These are phyloP conservation scores for Aspergillus glaucus DNA, from an alignment of 2,329 filamentous ascomycete genomes.

Conservation along the genomic window DNA sequence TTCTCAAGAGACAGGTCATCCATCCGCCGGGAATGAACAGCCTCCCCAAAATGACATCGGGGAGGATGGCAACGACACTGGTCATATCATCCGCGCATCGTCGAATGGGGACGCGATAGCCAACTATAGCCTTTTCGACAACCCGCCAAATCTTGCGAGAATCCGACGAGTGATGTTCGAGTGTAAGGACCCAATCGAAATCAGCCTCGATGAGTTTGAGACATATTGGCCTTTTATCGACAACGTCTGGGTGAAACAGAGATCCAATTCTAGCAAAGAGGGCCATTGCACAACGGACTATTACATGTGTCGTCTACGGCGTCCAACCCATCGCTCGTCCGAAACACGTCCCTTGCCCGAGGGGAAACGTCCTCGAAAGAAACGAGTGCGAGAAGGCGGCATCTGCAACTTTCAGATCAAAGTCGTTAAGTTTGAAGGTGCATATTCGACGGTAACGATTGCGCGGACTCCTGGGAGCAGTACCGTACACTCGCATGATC, in stretches of 20 bases:
- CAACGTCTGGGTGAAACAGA: constrained; percentile 46
- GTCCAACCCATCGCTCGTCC: constrained; percentile 32
- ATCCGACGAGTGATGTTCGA: constrained; percentile 42
- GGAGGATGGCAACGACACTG: not conserved
- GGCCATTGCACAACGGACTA: constrained; percentile 41
- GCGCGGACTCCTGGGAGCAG: constrained; percentile 36
- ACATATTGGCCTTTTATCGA: constrained; percentile 45
- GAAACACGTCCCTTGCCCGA: constrained; percentile 38
- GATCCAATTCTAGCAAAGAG: constrained; percentile 36
- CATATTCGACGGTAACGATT: constrained; percentile 39
- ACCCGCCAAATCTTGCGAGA: constrained; percentile 37
- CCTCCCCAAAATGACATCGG: not conserved
- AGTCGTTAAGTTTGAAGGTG: constrained; percentile 39
- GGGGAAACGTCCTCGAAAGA: constrained; percentile 41
- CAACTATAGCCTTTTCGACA: constrained; percentile 30
- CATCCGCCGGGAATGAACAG: not conserved
- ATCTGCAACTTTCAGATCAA: constrained; percentile 45
- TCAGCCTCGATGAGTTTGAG: constrained; percentile 41
- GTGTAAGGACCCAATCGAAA: constrained; percentile 41
- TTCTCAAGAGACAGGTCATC: not conserved
- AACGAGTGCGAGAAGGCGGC: constrained; percentile 39
- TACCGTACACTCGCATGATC: constrained; percentile 39
- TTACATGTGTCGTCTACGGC: constrained; percentile 43
- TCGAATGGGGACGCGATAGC: constrained; percentile 1
- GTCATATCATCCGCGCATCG: not conserved